Conservation (phyloP, 768 basidiomycete genomes). For the Naganishia vaughanmartiniae region DNA sequence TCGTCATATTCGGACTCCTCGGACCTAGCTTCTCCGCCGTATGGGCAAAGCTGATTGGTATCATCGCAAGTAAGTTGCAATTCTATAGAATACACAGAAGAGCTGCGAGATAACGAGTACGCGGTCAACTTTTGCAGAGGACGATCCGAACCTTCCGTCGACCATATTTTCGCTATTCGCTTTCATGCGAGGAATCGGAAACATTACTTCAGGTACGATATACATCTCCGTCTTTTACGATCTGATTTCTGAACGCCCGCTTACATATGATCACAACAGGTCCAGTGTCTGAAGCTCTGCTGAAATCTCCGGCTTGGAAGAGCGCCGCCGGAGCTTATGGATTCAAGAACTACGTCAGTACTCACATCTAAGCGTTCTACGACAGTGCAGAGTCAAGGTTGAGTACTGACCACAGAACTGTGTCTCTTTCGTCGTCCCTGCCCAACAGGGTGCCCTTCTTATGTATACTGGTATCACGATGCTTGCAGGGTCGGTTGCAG, state of each 20-base stretch:
- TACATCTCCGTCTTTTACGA: not conserved
- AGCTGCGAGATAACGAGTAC: not conserved
- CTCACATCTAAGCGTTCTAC: too few relatives aligned
- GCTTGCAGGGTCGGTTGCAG: slow-evolving; percentile 30
- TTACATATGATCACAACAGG: slow-evolving; percentile 22
- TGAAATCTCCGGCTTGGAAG: slow-evolving; percentile 35
- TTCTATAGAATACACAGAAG: not conserved
- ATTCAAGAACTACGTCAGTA: slow-evolving; percentile 43
- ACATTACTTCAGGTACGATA: slow-evolving; percentile 42
- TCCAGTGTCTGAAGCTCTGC: slow-evolving; percentile 42
- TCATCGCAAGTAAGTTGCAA: slow-evolving; percentile 39
- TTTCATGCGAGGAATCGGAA: slow-evolving; percentile 42
- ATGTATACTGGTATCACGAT: slow-evolving; percentile 41
- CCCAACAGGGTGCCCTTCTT: slow-evolving; percentile 36
- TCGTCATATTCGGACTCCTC: slow-evolving; percentile 38
- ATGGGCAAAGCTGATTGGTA: slow-evolving; percentile 43
- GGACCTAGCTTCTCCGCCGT: slow-evolving; percentile 41
- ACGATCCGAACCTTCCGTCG: slow-evolving; percentile 37
- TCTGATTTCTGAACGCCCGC: not conserved
- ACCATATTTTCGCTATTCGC: slow-evolving; percentile 43
- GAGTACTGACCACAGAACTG: not conserved
- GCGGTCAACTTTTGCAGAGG: slow-evolving; percentile 29
- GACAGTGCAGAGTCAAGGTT: too few relatives aligned
- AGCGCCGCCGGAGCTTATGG: slow-evolving; percentile 45
- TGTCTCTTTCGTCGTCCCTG: not conserved